phyloP scores from a whole-genome alignment of 2,329 filamentous ascomycete species.

The Trichoderma atroviride region DNA sequence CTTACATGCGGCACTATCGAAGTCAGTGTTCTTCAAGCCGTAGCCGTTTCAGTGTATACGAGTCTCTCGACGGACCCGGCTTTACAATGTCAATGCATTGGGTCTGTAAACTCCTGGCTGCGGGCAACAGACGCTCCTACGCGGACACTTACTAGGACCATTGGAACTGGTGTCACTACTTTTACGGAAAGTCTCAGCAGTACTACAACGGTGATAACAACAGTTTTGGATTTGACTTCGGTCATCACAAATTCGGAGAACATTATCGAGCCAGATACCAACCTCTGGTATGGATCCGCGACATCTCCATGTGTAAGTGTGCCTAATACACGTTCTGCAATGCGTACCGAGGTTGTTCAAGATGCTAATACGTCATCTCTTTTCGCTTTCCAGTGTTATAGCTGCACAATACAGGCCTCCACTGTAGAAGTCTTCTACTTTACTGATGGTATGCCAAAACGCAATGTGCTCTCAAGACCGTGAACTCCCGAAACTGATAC shows the following conservation, averaged over 20 bases:
- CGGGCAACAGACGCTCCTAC: background rate
- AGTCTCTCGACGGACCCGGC: constrained; percentile 7
- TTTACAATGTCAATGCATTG: constrained; percentile 14
- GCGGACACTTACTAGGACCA: background rate
- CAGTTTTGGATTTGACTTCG: background rate
- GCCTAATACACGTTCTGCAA: background rate
- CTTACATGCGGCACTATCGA: background rate
- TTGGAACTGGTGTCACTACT: constrained; percentile 1
- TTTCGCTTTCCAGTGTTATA: constrained; percentile 5
- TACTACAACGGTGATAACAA: background rate
- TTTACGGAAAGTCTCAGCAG: background rate
- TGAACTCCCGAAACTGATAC: background rate
- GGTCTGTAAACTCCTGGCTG: constrained; percentile 3
- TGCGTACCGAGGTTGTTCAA: background rate
- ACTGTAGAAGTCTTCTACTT: constrained; percentile 14
- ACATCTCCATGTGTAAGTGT: constrained; percentile 14
- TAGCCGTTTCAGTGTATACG: background rate
- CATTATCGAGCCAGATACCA: background rate
- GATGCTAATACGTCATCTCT: background rate
- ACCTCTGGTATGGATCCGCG: background rate
- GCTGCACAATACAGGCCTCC: constrained; percentile 13
- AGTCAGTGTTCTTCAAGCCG: background rate
- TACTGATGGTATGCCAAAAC: background rate
- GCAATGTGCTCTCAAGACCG: background rate
- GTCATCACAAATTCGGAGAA: background rate